A percentile compares a stretch with the other conserved stretches of the same genome.
These are phyloP conservation scores for Penicillium nordicum DNA, from an alignment of 2,329 filamentous ascomycete species.

Conservation along the genomic window DNA sequence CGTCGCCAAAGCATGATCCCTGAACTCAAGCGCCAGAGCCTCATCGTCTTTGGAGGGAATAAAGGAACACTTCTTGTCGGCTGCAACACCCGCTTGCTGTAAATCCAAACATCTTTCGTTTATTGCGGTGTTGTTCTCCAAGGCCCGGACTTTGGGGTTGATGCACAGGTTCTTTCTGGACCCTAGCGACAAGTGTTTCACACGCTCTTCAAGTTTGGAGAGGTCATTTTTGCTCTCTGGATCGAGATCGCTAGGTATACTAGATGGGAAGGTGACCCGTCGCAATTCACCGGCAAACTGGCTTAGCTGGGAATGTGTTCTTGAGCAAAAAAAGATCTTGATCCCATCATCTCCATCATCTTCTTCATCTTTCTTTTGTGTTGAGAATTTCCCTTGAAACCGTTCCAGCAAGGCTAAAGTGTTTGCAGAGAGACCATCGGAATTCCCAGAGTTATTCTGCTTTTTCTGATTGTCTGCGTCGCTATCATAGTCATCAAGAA, in stretches of 20 bases:
- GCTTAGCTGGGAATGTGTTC: constrained; percentile 86
- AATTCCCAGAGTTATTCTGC: constrained; percentile 30
- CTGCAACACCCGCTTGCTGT: constrained; percentile 65
- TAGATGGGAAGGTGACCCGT: constrained; percentile 72
- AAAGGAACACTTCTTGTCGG: constrained; percentile 69
- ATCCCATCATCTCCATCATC: constrained; percentile 58
- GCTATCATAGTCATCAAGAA: constrained; percentile 72
- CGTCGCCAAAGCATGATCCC: constrained; percentile 77
- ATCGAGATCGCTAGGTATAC: constrained; percentile 52
- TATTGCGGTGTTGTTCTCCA: constrained; percentile 72
- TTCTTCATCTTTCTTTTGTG: constrained; percentile 42
- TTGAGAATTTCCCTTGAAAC: constrained; percentile 49
- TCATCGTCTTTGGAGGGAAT: constrained; percentile 75
- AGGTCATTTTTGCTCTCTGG: constrained; percentile 19
- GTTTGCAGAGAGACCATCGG: constrained; percentile 63
- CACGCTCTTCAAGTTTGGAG: constrained; percentile 51
- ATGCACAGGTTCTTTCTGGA: constrained; percentile 88
- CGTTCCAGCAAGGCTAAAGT: constrained; percentile 71
- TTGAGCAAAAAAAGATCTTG: constrained; percentile 89
- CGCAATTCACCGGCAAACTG: constrained; percentile 83
- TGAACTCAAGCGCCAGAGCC: constrained; percentile 70
- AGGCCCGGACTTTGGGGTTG: constrained; percentile 72
- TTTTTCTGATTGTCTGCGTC: constrained; percentile 49
- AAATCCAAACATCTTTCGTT: constrained; percentile 91
- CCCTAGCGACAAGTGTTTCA: constrained; percentile 80